Base-by-base conservation (phyloP, 805 yeast genomes). In the Yarrowia phangngaensis region DNA sequence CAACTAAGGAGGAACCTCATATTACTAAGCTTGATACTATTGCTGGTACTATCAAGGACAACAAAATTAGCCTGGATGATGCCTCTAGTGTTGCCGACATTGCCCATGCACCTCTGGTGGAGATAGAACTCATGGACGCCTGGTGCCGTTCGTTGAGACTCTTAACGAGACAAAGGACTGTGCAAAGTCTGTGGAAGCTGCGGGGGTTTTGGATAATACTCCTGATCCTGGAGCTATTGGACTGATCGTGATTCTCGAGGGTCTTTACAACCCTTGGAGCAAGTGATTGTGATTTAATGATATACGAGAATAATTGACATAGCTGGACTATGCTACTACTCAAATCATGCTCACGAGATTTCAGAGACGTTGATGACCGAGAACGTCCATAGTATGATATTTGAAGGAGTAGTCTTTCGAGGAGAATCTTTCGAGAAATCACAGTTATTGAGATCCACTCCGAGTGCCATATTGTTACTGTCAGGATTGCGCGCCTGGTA, bases 161-260 rank as follows among this genome's bases (percentile, higher is more conserved):
- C 76, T 86, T 22, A 56, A 66, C 4, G 55, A 68, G 12, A 66
- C 82, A 0, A 65, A 68, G 4, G 82, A 82, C 58, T 64, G 86
- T 26, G 54, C 59, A 7, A 67, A 69, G 34, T 95, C 96, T 4
- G 75, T 78, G 12, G 59, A 68, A 24, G 88, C 86, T 8, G 95
- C 94, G 6, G 64, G 67, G n/a, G 66, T 65, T 4, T 67, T 88
- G 22, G 48, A 20, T n/a, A 15, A 41, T 9, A 41, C 30, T 29
- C 95, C 95, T 1, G 97, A 89, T 59, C 96, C 97, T 4, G 97
- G 97, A 55, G 96, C 97, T 2, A 78, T 86, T 51, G 97, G 97
- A 3, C 68, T 89, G 17, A 82, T 79, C 26, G 84, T 75, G 17
- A 61, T 78, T 13, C 60, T 77, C 15, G 68, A 73, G 53, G 82